Percentiles rank a stretch among this genome's conserved stretches.
Evolutionary conservation across 306 rosid genomes (phyloP).

Genomic region (Hippophae rhamnoides): DNA sequence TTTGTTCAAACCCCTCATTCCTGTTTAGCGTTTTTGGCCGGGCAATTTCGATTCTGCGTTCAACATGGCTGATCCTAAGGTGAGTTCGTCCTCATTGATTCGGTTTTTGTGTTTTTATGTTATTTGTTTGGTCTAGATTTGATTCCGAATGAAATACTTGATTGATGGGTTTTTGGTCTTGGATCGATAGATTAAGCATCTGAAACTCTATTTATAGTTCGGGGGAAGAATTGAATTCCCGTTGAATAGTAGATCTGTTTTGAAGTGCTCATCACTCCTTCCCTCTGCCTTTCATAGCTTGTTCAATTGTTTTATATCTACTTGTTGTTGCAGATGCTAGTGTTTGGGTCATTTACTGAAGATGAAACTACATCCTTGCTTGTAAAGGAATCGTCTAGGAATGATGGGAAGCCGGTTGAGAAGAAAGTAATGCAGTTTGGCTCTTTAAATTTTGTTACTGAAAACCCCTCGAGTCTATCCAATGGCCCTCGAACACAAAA

Average conservation of each 20-base stretch:
- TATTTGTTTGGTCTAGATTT: too few relatives aligned
- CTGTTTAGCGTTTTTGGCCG: conserved; percentile 3
- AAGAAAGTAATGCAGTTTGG: conserved; percentile 61
- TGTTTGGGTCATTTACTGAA: conserved; percentile 89
- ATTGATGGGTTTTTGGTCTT: too few relatives aligned
- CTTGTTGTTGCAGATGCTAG: conserved; percentile 29
- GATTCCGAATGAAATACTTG: too few relatives aligned
- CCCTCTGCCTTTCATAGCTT: background rate
- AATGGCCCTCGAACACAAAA: conserved; percentile 9
- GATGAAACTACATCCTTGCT: conserved; percentile 71
- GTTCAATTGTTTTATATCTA: background rate
- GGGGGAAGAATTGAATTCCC: too few relatives aligned
- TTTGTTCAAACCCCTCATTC: conserved; percentile 3
- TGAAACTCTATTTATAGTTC: too few relatives aligned
- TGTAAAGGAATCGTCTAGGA: conserved; percentile 31
- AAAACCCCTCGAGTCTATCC: conserved; percentile 9
- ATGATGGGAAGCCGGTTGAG: conserved; percentile 32
- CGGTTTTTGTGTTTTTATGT: background rate
- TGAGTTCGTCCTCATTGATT: conserved; percentile 9
- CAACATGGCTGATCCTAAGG: conserved; percentile 69
- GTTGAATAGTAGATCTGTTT: too few relatives aligned
- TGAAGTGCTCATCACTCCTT: too few relatives aligned
- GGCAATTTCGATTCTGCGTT: conserved; percentile 18
- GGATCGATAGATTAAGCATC: too few relatives aligned
- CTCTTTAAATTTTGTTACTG: conserved; percentile 36